Evolutionary conservation across 192 early-diverging fungal genomes (phyloP).

Genomic region (Lobosporangium transversale): DNA sequence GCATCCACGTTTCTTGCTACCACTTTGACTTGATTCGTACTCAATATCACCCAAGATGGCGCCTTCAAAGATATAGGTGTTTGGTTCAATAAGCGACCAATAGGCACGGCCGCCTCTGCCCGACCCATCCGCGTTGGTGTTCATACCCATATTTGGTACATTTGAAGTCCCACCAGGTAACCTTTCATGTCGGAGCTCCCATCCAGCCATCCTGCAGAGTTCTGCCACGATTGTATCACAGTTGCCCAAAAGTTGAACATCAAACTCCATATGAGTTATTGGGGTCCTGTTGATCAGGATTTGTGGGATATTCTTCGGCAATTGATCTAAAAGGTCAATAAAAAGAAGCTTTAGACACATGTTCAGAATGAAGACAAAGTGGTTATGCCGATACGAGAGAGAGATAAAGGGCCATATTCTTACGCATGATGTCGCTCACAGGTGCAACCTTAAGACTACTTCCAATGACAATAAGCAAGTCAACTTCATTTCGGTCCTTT

Average conservation of each 20-base stretch:
- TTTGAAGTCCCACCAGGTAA: conserved; percentile 65
- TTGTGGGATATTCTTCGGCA: conserved; percentile 86
- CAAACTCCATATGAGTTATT: conserved; percentile 88
- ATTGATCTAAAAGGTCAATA: conserved; percentile 56
- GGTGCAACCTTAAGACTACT: conserved; percentile 95
- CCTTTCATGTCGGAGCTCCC: conserved; percentile 78
- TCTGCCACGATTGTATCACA: conserved; percentile 86
- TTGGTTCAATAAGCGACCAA: conserved; percentile 47
- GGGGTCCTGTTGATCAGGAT: conserved; percentile 93
- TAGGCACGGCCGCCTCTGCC: conserved; percentile 21
- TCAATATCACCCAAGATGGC: conserved; percentile 47
- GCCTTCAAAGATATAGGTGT: conserved; percentile 62
- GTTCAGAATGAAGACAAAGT: too few relatives aligned
- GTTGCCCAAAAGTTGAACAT: conserved; percentile 88
- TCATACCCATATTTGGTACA: conserved; percentile 18
- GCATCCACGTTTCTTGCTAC: conserved; percentile 17
- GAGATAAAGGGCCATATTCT: too few relatives aligned
- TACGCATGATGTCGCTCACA: conserved; percentile 88
- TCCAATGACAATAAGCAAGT: conserved; percentile 95
- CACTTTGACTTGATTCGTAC: conserved; percentile 26
- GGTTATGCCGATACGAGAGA: too few relatives aligned
- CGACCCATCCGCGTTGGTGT: conserved; percentile 34
- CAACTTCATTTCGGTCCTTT: conserved; percentile 78
- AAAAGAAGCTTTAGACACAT: too few relatives aligned
- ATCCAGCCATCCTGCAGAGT: conserved; percentile 74